Percentiles rank a stretch among this genome's conserved stretches.
Conservation (phyloP, 495 filamentous ascomycete species). For the Xylaria telfairii region DNA sequence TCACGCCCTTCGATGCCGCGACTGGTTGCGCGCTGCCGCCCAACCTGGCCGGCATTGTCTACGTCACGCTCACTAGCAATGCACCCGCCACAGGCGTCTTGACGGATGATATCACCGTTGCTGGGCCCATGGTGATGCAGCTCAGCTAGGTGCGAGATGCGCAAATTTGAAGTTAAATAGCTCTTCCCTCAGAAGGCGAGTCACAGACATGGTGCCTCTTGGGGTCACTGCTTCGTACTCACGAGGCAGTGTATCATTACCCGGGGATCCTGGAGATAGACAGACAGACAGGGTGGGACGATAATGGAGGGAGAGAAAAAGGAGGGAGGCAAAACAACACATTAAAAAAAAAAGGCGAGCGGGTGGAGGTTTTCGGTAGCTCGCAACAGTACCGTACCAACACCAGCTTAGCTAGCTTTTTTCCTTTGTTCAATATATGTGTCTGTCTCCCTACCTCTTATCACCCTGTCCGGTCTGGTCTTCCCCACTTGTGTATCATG, state of each 20-base stretch:
- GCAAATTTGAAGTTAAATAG: constrained; percentile 16
- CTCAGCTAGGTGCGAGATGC: constrained; percentile 46
- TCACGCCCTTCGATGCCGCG: constrained; percentile 52
- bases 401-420: constrained; percentile 20
- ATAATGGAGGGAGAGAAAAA: constrained; percentile 12
- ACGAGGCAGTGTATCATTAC: background rate
- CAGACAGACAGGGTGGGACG: background rate
- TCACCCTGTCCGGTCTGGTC: constrained; percentile 8
- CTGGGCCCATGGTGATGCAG: constrained; percentile 58
- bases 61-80: constrained; percentile 57
- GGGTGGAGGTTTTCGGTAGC: constrained; percentile 23
- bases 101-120: constrained; percentile 58
- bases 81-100: constrained; percentile 49
- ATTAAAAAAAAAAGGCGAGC: constrained; percentile 29
- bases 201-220: constrained; percentile 10
- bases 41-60: constrained; percentile 59
- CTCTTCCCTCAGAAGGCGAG: constrained; percentile 25
- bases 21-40: constrained; percentile 59
- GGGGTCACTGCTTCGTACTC: background rate
- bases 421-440: constrained; percentile 14
- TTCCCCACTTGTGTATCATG: background rate
- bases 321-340: constrained; percentile 15
- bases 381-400: constrained; percentile 16
- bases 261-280: background rate
- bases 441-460: constrained; percentile 4